phyloP scores from a whole-genome alignment of 2,329 filamentous ascomycete genomes.

The Fusarium siculi region DNA sequence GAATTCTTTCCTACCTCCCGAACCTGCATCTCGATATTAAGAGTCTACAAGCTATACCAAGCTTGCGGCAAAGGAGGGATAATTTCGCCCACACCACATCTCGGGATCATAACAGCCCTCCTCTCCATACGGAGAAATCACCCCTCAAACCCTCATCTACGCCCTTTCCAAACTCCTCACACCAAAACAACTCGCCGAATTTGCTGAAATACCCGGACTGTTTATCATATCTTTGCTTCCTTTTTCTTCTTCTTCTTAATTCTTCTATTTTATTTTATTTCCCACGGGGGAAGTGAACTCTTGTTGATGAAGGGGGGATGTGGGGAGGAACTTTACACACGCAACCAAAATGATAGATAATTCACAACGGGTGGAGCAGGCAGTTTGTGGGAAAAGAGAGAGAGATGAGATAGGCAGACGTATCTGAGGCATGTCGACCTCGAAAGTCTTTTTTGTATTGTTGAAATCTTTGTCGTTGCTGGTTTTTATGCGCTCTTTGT shows the following conservation, averaged over 20 bases:
- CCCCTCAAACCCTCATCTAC: constrained; percentile 9
- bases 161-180: neutral
- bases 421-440: constrained; percentile 21
- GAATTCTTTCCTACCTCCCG: constrained; percentile 3
- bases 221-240: constrained; percentile 12
- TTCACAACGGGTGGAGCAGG: neutral
- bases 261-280: neutral
- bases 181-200: constrained; percentile 19
- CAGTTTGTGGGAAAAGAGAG: constrained; percentile 1
- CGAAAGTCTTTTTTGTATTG: constrained; percentile 18
- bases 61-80: neutral
- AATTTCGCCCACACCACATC: neutral
- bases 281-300: neutral
- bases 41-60: neutral
- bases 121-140: neutral
- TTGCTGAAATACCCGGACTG: constrained; percentile 36
- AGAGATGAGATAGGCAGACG: constrained; percentile 27
- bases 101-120: constrained; percentile 7
- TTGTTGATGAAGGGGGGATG: neutral
- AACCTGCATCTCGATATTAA: neutral
- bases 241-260: neutral
- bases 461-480: constrained; percentile 8
- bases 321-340: constrained; percentile 10
- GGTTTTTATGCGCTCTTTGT: neutral
- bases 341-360: constrained; percentile 2